A percentile compares a stretch with the other conserved stretches of the same genome.
phyloP scores from a whole-genome alignment of 345 rosid species.

The Salix udensis region DNA sequence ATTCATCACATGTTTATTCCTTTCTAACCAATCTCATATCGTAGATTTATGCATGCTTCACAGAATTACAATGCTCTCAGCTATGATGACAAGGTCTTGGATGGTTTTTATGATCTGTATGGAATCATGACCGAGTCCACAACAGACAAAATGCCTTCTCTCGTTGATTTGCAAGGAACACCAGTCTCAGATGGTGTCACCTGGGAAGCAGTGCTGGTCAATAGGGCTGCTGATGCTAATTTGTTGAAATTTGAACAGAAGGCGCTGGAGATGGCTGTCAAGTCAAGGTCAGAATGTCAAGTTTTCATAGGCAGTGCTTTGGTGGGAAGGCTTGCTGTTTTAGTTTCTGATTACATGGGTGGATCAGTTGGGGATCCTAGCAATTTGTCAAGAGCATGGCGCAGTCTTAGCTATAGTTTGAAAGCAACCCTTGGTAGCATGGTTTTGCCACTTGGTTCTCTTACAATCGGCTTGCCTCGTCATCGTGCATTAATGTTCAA shows the following conservation, averaged over 20 bases:
- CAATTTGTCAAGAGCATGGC: slow-evolving; percentile 67
- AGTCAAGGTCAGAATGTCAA: slow-evolving; percentile 52
- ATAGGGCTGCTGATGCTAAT: slow-evolving; percentile 69
- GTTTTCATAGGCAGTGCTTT: slow-evolving; percentile 40
- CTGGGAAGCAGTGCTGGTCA: slow-evolving; percentile 89
- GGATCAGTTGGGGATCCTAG: slow-evolving; percentile 80
- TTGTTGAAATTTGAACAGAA: slow-evolving; percentile 68
- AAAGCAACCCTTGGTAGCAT: slow-evolving; percentile 72
- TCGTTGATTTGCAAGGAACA: slow-evolving; percentile 82
- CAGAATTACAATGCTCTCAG: slow-evolving; percentile 93
- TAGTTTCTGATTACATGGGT: slow-evolving; percentile 89
- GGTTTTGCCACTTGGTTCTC: slow-evolving; percentile 89
- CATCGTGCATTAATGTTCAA: slow-evolving; percentile 94
- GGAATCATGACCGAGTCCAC: slow-evolving; percentile 55
- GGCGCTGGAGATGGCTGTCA: slow-evolving; percentile 63
- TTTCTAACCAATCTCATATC: slow-evolving; percentile 56
- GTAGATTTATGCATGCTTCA: slow-evolving; percentile 57
- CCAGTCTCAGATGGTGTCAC: slow-evolving; percentile 50
- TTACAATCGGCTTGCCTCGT: slow-evolving; percentile 90
- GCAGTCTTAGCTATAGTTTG: slow-evolving; percentile 66
- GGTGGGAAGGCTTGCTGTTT: slow-evolving; percentile 63
- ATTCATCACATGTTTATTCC: slow-evolving; percentile 27
- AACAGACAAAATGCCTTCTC: slow-evolving; percentile 73
- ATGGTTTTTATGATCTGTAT: slow-evolving; percentile 87
- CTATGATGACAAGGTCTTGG: slow-evolving; percentile 92